Base-by-base conservation (phyloP, 73 alveolate species). In the Paramecium octaurelia region DNA sequence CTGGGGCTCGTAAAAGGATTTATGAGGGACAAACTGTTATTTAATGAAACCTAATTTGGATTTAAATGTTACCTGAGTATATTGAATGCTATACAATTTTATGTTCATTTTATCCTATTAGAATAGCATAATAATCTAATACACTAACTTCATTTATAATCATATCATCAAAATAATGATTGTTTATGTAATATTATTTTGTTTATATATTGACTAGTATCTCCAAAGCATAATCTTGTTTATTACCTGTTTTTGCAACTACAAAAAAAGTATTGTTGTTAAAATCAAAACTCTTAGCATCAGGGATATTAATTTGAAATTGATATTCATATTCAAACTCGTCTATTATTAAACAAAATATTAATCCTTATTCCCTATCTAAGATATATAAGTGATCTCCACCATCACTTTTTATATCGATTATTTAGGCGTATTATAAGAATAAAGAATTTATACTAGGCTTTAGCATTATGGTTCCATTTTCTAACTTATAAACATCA, bases 301-400 rank as follows among this genome's bases (percentile, higher is more conserved):
- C 20, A 20, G 89, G 12, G 12, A 76, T 42, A 34, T 11, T n/a
- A 40, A 76, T 21, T 76, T 2, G 4, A 12, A 40, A 38, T 20
- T 34, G 3, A 21, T 20, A 76, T 18, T 76, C 27, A 18, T n/a
- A 8, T 16, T 35, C 23, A 8, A 10, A 14, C 4, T 4, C 34
- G 40, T 34, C 6, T n/a, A 6, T 18, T 12, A 76, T 20, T 20
- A 4, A 8, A 42, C 43, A 76, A 43, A 76, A 38, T 10, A 6
- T n/a, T 76, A 76, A 76, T 8, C 89, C 89, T 34, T 35, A 12
- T 36, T 76, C 89, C 40, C 20, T 76, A 38, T 76, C 89, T 5
- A 76, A 20, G 4, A 76, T 14, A 43, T 6, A 40, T 20, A 76
- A 43, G 18, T 18, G 11, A 34, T 43, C 89, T 21, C 10, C 35